These are phyloP conservation scores for Nidularia pulvinata DNA, from an alignment of 768 basidiomycete genomes.

Conservation along the genomic window DNA sequence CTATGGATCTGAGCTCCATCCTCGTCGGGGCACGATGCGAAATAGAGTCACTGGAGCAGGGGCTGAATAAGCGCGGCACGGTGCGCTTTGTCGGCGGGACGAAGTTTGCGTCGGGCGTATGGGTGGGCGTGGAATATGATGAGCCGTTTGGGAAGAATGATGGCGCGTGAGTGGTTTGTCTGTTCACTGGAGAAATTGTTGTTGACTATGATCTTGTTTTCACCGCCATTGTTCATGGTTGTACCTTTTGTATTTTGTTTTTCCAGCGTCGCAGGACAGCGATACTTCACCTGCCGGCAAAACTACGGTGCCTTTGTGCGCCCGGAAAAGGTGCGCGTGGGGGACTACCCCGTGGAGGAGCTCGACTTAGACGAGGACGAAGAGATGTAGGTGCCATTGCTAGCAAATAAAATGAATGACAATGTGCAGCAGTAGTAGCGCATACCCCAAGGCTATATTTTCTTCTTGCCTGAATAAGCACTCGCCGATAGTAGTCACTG, in stretches of 20 bases:
- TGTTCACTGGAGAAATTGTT: not conserved
- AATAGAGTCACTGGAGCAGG: slow-evolving; percentile 70
- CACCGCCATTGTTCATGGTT: not conserved
- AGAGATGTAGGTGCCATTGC: slow-evolving; percentile 51
- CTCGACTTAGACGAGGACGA: slow-evolving; percentile 70
- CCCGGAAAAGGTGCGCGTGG: slow-evolving; percentile 77
- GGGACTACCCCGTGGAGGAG: slow-evolving; percentile 88
- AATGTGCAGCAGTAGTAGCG: not conserved
- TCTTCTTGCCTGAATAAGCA: no score
- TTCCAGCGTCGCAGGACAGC: slow-evolving; percentile 75
- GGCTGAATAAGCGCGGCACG: slow-evolving; percentile 76
- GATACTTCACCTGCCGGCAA: slow-evolving; percentile 81
- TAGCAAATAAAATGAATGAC: not conserved
- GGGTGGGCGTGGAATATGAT: slow-evolving; percentile 95
- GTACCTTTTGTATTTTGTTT: not conserved
- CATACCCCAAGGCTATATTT: no score
- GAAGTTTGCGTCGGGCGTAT: slow-evolving; percentile 71
- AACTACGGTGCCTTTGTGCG: slow-evolving; percentile 88
- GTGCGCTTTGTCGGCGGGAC: slow-evolving; percentile 87
- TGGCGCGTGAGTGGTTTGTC: slow-evolving; percentile 70
- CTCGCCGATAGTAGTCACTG: no score
- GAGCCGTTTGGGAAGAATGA: slow-evolving; percentile 97
- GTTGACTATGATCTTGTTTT: not conserved
- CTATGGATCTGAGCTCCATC: slow-evolving; percentile 38
- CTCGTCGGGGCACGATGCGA: slow-evolving; percentile 78